Evolutionary conservation across 2,329 filamentous ascomycete genomes (phyloP).

Genomic region (Pyricularia sp.): DNA sequence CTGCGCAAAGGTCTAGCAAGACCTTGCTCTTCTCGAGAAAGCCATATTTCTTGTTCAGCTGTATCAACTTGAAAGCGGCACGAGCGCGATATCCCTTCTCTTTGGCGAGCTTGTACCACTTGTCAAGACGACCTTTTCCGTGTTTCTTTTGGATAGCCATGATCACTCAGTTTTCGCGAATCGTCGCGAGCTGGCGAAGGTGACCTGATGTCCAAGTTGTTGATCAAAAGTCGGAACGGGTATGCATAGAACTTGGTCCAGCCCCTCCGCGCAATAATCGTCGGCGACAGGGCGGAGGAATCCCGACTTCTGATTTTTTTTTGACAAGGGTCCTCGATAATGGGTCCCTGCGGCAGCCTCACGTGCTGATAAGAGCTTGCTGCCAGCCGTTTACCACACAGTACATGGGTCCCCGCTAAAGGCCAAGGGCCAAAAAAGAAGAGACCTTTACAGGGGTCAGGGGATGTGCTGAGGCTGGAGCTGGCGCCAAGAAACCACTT

Average conservation of each 20-base stretch:
- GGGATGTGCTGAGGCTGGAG: background rate
- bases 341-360: background rate
- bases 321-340: conserved; percentile 3
- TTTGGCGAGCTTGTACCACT: conserved; percentile 98
- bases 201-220: background rate
- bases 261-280: background rate
- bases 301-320: conserved; percentile 1
- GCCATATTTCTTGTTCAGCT: conserved; percentile 98
- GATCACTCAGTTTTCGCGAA: conserved; percentile 7
- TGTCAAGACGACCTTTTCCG: conserved; percentile 95
- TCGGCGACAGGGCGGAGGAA: background rate
- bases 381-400: background rate
- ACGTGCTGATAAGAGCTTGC: conserved; percentile 1
- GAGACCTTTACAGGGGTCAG: background rate
- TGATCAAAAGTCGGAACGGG: background rate
- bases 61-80: conserved; percentile 95
- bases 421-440: background rate
- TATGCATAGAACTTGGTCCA: background rate
- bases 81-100: conserved; percentile 95
- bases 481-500: background rate
- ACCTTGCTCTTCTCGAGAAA: conserved; percentile 97
- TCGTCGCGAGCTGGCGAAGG: background rate
- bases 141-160: conserved; percentile 99
- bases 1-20: conserved; percentile 92
- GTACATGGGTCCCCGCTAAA: background rate